Evolutionary conservation across 106 monocot species (phyloP), one percentile per base, ranked within the genome.

Genomic region (Platanthera zijinensis): DNA sequence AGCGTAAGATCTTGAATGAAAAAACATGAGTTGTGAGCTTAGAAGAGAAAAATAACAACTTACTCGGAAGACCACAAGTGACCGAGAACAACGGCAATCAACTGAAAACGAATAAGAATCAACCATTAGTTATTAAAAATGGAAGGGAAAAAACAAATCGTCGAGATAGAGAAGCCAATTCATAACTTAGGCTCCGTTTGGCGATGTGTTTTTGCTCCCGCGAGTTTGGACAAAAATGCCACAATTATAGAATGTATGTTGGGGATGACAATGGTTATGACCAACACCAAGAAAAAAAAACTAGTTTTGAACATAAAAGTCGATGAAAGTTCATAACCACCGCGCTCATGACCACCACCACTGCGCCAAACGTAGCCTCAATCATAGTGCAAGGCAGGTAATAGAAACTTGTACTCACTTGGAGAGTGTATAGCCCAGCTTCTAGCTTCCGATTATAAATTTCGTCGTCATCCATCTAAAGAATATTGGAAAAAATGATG

Each of bases 11-110:
- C 17, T 12, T 28, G 47, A 48, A 61, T 57, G 51, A 78, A 71
- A n/a, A 72, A n/a, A 18, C 7, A 30, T 0, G 1, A 5, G 19
- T 0, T 53, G 75, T 2, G 52, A 17, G 6, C 9, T 19, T 68
- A 51, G 12, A 54, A 8, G 53, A 72, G 22, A 13, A n/a, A 72
- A 14, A 19, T 47, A 5, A 53, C 8, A 54, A 79, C 93, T 88
- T 89, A 97, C 97, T 89, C 97, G 75, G 97, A 91, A 56, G 84
- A 89, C 97, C 97, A 97, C 8, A 97, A 73, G 76, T 97, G 93
- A 7, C 97, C 97, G 64, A 94, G 73, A 73, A 97, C 91, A 82
- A 94, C 85, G 19, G 97, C 86, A 75, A 94, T 85, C 82, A 94
- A 83, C 97, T 97, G 86, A 0, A 85, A 78, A 71, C 19, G 32